Base-by-base conservation (phyloP, 2,329 filamentous ascomycete species). In the Verticillium isaacii region DNA sequence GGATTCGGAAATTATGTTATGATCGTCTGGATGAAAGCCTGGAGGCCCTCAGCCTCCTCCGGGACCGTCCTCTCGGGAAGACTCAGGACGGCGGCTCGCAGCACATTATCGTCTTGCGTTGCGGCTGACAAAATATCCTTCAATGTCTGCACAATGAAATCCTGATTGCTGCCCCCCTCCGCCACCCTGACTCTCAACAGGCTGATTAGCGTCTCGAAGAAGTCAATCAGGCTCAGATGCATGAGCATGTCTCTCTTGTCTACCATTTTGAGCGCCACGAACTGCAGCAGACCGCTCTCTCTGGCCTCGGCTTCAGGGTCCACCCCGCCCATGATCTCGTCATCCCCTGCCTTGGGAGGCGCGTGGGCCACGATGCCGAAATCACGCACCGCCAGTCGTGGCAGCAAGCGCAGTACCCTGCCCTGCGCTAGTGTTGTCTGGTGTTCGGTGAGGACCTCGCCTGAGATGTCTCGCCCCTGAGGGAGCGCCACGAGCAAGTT, bases 361-460 rank as follows among this genome's bases (percentile, higher is more conserved):
- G 77, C 76, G 34, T 68, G 67, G 29, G 72, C 73, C 14, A 85
- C 64, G 19, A 73, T 73, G 25, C 65, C 66, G 29, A 84, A 72
- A 68, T 85, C 75, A 32, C 85, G 70, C 2, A 75, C 73, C 0
- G 81, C 77, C 1, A 86, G 76, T 2, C 80, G 78, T 0, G 82
- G 82, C 12, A 86, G 71, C 9, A 85, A 64, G 5, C 82, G 77
- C 1, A 86, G 73, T 8, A 86, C 68, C 15, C 84, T 79, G 59
- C 81, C 81, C 65, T 86, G 83, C 0, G 83, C 80, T 34, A 85
- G 74, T 2, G 78, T 78, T 36, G 77, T 71, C 66, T 83, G 80
- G 32, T 73, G 75, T n/a, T 64, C 64, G 19, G 63, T 61, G 23
- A 70, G 63, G 3, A 69, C 61, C n/a, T 60, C 61, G 72, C 65